These are phyloP conservation scores for Mycosphaerella arachidis DNA, from an alignment of 2,329 filamentous ascomycete species.

Conservation along the genomic window DNA sequence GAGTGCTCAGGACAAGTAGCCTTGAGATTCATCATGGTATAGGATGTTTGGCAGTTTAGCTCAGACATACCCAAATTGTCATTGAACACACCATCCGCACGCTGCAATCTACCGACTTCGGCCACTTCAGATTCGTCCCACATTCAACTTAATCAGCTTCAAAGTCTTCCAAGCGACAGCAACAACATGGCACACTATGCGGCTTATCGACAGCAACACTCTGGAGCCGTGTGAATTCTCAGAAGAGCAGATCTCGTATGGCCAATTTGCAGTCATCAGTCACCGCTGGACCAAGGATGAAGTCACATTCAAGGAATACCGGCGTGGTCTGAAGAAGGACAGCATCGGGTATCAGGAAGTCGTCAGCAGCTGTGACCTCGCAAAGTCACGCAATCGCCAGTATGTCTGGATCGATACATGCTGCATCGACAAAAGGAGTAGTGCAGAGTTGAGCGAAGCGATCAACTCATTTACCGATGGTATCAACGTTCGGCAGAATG, in stretches of 20 bases:
- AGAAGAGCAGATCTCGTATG: not conserved
- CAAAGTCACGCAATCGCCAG: not conserved
- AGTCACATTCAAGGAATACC: constrained; percentile 9
- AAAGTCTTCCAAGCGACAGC: not conserved
- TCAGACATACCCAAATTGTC: no score
- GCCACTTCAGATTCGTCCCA: not conserved
- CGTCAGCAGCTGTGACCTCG: constrained; percentile 4
- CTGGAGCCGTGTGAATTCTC: not conserved
- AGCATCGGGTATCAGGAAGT: constrained; percentile 12
- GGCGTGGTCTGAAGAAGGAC: constrained; percentile 4
- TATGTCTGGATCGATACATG: constrained; percentile 23
- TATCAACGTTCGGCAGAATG: constrained; percentile 15
- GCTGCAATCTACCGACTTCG: not conserved
- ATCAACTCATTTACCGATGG: constrained; percentile 23
- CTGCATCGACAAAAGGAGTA: constrained; percentile 17
- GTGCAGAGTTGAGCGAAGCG: constrained; percentile 14
- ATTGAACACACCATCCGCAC: not conserved
- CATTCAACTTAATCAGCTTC: not conserved
- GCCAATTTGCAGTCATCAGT: constrained; percentile 8
- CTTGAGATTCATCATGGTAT: no score
- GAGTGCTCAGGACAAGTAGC: no score
- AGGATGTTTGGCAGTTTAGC: no score
- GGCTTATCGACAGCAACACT: not conserved
- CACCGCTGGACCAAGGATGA: constrained; percentile 13
- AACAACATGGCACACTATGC: not conserved